Percentiles rank a stretch among this genome's conserved stretches.
Conservation (phyloP, 164 flowering plant genomes). For the Magnolia officinalis region DNA sequence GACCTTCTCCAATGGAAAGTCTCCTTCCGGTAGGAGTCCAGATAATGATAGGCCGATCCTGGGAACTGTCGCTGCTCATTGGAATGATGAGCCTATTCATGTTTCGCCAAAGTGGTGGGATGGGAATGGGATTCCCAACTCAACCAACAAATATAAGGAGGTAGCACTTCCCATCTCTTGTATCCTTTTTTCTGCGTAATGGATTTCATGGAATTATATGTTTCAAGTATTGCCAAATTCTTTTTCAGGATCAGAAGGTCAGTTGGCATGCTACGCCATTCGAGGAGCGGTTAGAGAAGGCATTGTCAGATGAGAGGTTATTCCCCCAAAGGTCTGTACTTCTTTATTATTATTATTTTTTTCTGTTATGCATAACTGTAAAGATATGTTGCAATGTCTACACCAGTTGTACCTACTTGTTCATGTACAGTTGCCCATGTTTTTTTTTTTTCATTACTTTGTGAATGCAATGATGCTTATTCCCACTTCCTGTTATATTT, state of each 20-base stretch:
- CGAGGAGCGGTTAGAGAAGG: constrained; percentile 93
- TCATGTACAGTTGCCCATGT: too few relatives aligned
- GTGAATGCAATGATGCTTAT: too few relatives aligned
- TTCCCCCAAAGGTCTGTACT: constrained; percentile 53
- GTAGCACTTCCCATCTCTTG: constrained; percentile 27
- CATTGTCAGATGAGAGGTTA: constrained; percentile 69
- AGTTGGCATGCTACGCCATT: constrained; percentile 98
- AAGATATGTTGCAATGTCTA: too few relatives aligned
- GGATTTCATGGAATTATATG: neutral
- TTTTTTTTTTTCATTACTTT: too few relatives aligned
- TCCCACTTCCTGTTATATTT: too few relatives aligned
- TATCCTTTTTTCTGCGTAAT: neutral
- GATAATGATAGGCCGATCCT: constrained; percentile 72
- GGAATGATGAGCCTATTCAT: constrained; percentile 54
- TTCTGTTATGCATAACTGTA: neutral
- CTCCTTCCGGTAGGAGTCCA: constrained; percentile 27
- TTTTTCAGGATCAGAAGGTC: constrained; percentile 85
- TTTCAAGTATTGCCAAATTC: neutral
- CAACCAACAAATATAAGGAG: constrained; percentile 95
- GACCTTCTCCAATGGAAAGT: constrained; percentile 18
- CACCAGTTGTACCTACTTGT: too few relatives aligned
- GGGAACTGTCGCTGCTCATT: constrained; percentile 79
- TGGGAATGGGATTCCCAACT: constrained; percentile 96
- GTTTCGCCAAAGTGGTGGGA: constrained; percentile 72
- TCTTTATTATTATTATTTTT: too few relatives aligned